Evolutionary conservation across 2,329 filamentous ascomycete species (phyloP), one percentile per base, ranked within the genome.

Genomic region (Harringtonia aguacate): DNA sequence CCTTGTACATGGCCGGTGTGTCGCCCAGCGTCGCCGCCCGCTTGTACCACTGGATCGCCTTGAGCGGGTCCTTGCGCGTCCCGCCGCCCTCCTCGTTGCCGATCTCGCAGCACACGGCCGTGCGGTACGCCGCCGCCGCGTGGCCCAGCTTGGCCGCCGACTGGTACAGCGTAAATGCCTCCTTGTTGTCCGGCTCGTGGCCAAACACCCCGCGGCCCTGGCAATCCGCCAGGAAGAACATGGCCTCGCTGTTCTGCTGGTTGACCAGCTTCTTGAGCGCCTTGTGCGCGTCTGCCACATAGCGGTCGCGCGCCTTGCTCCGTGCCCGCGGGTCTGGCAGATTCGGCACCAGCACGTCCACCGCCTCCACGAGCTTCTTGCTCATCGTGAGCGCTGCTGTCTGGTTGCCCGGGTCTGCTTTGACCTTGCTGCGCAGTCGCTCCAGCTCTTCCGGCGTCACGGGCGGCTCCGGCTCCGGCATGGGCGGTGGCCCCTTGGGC

Each of bases 11-110:
- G 27, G 89, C 92, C 1, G 90, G 85, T 2, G 84, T 83, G 57
- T 98, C 90, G 4, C 92, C 90, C 3, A 97, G 71, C 13, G 84
- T 83, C 12, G 92, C 90, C 8, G 92, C 88, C 36, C 89, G 84
- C 60, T 90, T 88, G 63, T 98, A 98, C 92, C 92, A 98, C 61
- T 97, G 90, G 18, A 97, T 89, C 1, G 92, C 90, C 64, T 97
- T 97, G 52, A 90, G 65, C 1, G 87, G 86, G 57, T 98, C 92
- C 54, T 84, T 85, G 46, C 86, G 80, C 1, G 92, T 97, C 21
- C 92, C 92, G 42, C 92, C 92, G 27, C 89, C 90, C 55, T 94
- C 89, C 58, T 97, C 90, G 45, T 88, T 80, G 4, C 92, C 92
- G 55, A 98, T 87, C 61, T 98, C 92, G 58, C 92, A 97, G 66